A percentile compares a stretch with the other conserved stretches of the same genome.
Evolutionary conservation across 768 basidiomycete species (phyloP).

Genomic region (Termitomyces sp.): DNA sequence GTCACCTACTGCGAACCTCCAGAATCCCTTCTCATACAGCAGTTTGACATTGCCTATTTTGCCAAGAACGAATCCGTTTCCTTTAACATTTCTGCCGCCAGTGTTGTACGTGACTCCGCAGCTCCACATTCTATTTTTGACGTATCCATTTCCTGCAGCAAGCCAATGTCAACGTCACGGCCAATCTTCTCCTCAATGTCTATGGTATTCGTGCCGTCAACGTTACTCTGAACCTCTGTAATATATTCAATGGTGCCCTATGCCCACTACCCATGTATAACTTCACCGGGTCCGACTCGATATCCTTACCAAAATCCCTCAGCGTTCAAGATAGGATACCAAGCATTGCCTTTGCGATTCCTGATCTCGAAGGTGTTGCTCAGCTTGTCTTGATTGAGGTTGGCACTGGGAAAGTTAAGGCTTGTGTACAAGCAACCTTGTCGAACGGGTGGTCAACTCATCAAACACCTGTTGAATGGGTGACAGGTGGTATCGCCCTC

Average conservation of each 20-base stretch:
- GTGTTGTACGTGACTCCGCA: constrained; percentile 58
- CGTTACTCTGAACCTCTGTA: constrained; percentile 83
- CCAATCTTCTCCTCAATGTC: constrained; percentile 79
- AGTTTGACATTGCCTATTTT: constrained; percentile 72
- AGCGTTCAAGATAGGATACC: constrained; percentile 62
- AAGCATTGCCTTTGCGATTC: constrained; percentile 77
- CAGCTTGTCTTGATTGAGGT: constrained; percentile 72
- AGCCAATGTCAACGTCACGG: constrained; percentile 75
- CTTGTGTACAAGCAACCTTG: constrained; percentile 89
- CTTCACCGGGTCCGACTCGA: constrained; percentile 77
- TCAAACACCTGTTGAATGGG: constrained; percentile 75
- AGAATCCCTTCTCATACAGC: constrained; percentile 73
- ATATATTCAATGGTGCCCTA: constrained; percentile 69
- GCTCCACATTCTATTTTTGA: constrained; percentile 12
- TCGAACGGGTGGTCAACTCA: constrained; percentile 87
- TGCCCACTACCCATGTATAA: constrained; percentile 84
- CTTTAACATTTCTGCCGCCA: constrained; percentile 85
- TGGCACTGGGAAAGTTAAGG: constrained; percentile 68
- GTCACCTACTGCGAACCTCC: constrained; percentile 86
- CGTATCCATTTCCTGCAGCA: constrained; percentile 37
- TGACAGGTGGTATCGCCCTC: constrained; percentile 64
- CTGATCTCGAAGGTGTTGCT: constrained; percentile 88
- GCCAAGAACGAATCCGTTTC: constrained; percentile 66
- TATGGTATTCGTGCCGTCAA: constrained; percentile 86
- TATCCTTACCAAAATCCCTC: constrained; percentile 59